Evolutionary conservation across 179 eudicot genomes (phyloP).

Genomic region (Silene coronaria): DNA sequence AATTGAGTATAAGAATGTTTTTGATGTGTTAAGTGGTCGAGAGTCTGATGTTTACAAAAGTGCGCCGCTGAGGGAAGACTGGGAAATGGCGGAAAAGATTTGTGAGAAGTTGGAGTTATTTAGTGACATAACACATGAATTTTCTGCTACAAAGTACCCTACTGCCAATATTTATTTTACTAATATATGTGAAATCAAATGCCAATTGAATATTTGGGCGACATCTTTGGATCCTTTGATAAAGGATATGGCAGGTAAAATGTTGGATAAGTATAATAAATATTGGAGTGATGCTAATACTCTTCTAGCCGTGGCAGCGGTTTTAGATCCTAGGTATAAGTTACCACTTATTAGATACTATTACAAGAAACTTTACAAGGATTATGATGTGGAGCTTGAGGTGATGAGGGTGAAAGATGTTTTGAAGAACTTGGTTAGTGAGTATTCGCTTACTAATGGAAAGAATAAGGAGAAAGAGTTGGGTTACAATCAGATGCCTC

Average conservation of each 20-base stretch:
- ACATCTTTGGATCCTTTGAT: background rate
- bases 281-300: constrained; percentile 1
- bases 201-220: background rate
- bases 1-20: constrained; percentile 2
- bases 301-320: constrained; percentile 7
- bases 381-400: background rate
- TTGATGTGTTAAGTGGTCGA: constrained; percentile 8
- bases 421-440: background rate
- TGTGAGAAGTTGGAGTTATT: background rate
- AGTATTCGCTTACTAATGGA: background rate
- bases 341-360: background rate
- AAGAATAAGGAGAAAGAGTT: background rate
- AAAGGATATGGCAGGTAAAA: background rate
- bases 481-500: too few relatives aligned
- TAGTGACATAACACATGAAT: background rate
- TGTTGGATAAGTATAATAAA: constrained; percentile 2
- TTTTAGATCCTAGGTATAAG: constrained; percentile 12
- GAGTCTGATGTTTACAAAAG: background rate
- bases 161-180: constrained; percentile 3
- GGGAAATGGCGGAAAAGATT: background rate
- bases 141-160: background rate
- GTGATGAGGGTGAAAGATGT: background rate
- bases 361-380: background rate
- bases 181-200: background rate
- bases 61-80: constrained; percentile 6